Evolutionary conservation across 345 rosid species (phyloP), one percentile per base, ranked within the genome.

Genomic region (Sisymbrium irio): DNA sequence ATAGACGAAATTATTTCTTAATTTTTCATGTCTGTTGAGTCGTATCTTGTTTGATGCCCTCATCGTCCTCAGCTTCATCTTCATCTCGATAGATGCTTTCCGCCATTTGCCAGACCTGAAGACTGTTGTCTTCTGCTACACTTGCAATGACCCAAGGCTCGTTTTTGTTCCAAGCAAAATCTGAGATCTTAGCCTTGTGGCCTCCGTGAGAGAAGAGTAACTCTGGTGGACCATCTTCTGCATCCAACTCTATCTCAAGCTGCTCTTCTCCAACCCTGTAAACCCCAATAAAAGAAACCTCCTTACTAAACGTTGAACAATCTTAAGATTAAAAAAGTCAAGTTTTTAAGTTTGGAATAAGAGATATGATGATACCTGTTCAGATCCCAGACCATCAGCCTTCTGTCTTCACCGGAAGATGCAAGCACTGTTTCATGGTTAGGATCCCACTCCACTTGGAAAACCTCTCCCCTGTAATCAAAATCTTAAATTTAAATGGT

Each of bases 361-460:
- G 8, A 47, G 4, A 4, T n/a, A n/a, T 18, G 15, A 12, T 60
- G 49, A 22, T 87, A 95, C 97, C 99, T 92, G 83, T 80, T 90
- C 13, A 95, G 86, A 74, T 92, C 98, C 99, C 98, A 92, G 62
- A 95, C 87, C 81, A 86, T 92, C 72, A 95, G 57, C 71, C 99
- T 92, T 83, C 98, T 80, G 83, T 90, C 98, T 65, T 87, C 96
- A 11, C 94, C 91, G 8, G 94, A 87, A 77, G 99, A 95, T 53
- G 97, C 99, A 28, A 92, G 82, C 73, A 95, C 92, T 2, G 94
- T 86, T 69, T 88, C 98, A 45, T 95, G 94, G 81, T 90, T 87
- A 25, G 99, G 98, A 85, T 96, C 91, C 97, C 99, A 96, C 72
- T 92, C 98, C 65, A 96, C 99, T 82, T 92, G 97, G 78, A 84